These are phyloP conservation scores for Mycena polygramma DNA, from an alignment of 768 basidiomycete species.

Conservation along the genomic window DNA sequence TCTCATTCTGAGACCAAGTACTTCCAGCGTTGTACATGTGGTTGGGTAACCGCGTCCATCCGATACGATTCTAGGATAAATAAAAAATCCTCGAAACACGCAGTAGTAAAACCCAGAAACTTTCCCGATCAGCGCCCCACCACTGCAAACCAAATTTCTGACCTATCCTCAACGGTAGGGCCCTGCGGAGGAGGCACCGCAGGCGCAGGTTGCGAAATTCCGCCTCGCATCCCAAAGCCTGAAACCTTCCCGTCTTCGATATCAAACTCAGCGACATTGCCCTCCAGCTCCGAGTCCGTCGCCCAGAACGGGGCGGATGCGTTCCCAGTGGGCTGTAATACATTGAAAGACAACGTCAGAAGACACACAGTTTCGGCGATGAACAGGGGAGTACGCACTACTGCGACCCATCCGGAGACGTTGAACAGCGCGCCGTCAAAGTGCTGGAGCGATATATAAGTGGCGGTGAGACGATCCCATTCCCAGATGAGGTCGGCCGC, in stretches of 20 bases:
- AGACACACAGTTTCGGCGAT: too few species aligned
- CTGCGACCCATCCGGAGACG: neutral
- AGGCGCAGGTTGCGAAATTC: neutral
- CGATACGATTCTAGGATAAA: too few species aligned
- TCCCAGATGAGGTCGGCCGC: slow-evolving; percentile 7
- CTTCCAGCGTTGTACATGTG: too few species aligned
- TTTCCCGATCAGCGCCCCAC: too few species aligned
- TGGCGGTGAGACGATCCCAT: neutral
- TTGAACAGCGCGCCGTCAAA: slow-evolving; percentile 15
- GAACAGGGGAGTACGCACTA: neutral
- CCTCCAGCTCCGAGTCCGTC: neutral
- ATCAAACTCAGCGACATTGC: slow-evolving; percentile 7
- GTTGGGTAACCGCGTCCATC: too few species aligned
- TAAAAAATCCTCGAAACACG: too few species aligned
- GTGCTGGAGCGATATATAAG: neutral
- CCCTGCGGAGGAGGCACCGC: neutral
- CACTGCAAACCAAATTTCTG: slow-evolving; percentile 6
- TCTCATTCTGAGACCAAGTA: too few species aligned
- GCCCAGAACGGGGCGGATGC: slow-evolving; percentile 10
- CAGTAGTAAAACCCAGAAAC: too few species aligned
- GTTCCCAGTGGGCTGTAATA: slow-evolving; percentile 12
- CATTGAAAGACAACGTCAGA: neutral
- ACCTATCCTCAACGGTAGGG: neutral
- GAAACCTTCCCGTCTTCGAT: neutral
- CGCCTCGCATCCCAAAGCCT: slow-evolving; percentile 15